phyloP scores from a whole-genome alignment of 2,329 filamentous ascomycete species.

The Aciculosporium take region DNA sequence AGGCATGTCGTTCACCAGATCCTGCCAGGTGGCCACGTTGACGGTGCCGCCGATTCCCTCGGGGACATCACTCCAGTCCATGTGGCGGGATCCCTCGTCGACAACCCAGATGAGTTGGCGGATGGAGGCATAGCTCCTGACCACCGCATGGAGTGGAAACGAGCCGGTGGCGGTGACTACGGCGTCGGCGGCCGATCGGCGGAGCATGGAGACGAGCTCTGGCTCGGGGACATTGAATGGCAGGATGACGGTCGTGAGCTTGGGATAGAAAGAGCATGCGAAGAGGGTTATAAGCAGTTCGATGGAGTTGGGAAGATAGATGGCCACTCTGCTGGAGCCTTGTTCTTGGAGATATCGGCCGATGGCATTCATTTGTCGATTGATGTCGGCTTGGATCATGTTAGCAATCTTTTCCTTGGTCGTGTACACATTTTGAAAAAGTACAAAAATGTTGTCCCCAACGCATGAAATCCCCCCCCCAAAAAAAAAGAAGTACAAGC shows the following conservation, averaged over 20 bases:
- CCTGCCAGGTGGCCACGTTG: slow-evolving; percentile 84
- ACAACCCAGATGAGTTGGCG: slow-evolving; percentile 83
- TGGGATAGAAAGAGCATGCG: slow-evolving; percentile 72
- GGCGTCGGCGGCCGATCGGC: slow-evolving; percentile 60
- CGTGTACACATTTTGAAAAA: not conserved
- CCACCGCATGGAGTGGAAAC: slow-evolving; percentile 64
- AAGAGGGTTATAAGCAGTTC: slow-evolving; percentile 76
- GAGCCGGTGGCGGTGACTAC: slow-evolving; percentile 75
- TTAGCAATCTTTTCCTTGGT: slow-evolving; percentile 6
- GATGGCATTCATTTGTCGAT: slow-evolving; percentile 74
- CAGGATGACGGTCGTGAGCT: slow-evolving; percentile 68
- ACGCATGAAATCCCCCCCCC: too few species aligned
- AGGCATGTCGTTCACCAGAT: slow-evolving; percentile 61
- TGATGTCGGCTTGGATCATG: slow-evolving; percentile 46
- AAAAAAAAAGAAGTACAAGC: not conserved
- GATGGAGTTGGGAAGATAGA: slow-evolving; percentile 86
- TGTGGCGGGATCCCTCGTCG: slow-evolving; percentile 75
- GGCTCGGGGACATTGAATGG: slow-evolving; percentile 66
- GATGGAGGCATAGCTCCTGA: slow-evolving; percentile 54
- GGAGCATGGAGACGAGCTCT: slow-evolving; percentile 56
- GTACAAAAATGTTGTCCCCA: too few species aligned
- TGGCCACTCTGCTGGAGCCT: slow-evolving; percentile 61
- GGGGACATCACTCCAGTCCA: slow-evolving; percentile 89
- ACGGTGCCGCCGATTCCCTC: slow-evolving; percentile 59
- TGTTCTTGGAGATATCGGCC: slow-evolving; percentile 62